Evolutionary conservation across 306 rosid genomes (phyloP), one percentile per base, ranked within the genome.

Genomic region (Phaseolus lunatus): DNA sequence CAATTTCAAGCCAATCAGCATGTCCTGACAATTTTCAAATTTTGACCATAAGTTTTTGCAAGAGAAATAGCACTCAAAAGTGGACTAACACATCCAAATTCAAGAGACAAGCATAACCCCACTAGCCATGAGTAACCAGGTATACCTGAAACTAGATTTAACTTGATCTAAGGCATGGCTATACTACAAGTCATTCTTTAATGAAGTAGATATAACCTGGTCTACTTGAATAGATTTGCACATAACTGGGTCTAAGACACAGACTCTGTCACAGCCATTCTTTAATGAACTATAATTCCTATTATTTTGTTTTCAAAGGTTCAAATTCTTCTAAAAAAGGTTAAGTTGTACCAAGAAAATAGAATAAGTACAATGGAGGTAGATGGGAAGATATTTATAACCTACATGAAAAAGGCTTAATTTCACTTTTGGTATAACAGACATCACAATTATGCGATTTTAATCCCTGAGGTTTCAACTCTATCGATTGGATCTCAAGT

Each of bases 1-100:
- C 78, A 67, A 23, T 80, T 94, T 94, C 77, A 94, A 74, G 85
- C 88, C 84, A 82, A 89, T 81, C 66, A 94, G 59, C 86, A 94
- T 52, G 59, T 90, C 96, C 97, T 91, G 90, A 44, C 78, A 43
- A 63, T 26, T 65, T 71, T 49, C 62, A 79, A 66, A 66, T 10
- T 57, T 29, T 70, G 37, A 70, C 70, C n/a, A 78, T 68, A 81
- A 64, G 22, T 70, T 43, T 37, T 27, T 23, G 29, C 39, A 53
- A n/a, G 26, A 71, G 27, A 76, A 71, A 71, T 44, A 33, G 39
- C 56, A 54, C 48, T n/a, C 16, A 2, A 3, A 71, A 49, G 11
- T 19, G n/a, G 13, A 23, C 22, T 57, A 35, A 9, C 10, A 57
- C 27, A 57, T 18, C 68, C 29, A 57, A 67, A 22, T 59, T 68